Percentiles rank a stretch among this genome's conserved stretches.
Evolutionary conservation across 2,329 filamentous ascomycete species (phyloP).

Genomic region (Ceratocystis ficicola): DNA sequence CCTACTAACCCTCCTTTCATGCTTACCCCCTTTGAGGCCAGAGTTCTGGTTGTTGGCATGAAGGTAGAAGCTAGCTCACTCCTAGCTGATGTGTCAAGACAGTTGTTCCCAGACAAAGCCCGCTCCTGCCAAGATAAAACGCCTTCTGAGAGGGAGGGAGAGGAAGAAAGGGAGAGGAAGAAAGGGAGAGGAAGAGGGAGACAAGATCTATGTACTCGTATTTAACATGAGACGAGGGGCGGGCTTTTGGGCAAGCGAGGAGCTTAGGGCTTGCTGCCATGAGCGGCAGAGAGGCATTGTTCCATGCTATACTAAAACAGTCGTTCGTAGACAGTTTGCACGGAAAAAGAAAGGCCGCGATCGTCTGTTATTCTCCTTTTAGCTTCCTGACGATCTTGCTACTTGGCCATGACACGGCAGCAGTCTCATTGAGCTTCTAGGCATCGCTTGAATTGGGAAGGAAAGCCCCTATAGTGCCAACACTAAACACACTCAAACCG

Average conservation of each 20-base stretch:
- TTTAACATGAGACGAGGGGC: constrained; percentile 1
- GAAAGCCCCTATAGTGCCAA: no score
- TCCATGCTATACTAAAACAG: not conserved
- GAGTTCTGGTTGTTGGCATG: not conserved
- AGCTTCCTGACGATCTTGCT: not conserved
- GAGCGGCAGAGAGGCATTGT: not conserved
- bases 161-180: not conserved
- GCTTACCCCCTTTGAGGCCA: not conserved
- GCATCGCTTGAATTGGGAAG: not conserved
- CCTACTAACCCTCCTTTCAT: not conserved
- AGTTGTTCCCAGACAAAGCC: not conserved
- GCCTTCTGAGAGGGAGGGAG: no score
- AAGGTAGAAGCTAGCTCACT: not conserved
- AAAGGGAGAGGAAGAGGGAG: not conserved
- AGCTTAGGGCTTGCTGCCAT: not conserved
- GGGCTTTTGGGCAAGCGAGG: not conserved
- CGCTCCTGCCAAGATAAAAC: no score
- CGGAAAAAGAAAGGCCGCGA: no score
- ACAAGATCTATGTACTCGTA: not conserved
- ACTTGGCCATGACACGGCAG: not conserved
- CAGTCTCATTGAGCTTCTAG: not conserved
- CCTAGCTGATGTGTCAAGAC: not conserved
- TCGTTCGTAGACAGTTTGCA: not conserved
- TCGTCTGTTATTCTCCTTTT: no score
- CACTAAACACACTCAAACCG: no score